Base-by-base conservation (phyloP, 768 basidiomycete genomes). In the Lactifluus hygrophoroides region DNA sequence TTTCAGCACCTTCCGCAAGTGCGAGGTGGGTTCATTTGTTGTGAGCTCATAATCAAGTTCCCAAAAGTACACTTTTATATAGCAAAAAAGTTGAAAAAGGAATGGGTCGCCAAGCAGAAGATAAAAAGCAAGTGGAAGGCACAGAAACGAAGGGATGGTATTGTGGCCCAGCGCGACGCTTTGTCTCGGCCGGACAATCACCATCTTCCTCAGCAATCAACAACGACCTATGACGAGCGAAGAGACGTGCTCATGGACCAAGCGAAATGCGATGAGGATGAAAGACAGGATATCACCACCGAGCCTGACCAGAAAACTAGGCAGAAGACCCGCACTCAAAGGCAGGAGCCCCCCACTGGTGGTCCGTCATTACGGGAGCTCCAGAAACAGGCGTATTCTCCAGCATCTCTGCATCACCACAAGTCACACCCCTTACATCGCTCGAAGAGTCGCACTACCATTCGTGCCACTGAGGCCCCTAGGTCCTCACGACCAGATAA, bases 31-130 rank as follows among this genome's bases (percentile, higher is more conserved):
- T 62, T 45, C 27, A n/a, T 23, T 13, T 13, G 4, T 38, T 28
- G 16, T n/a, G 2, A 2, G 27, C 10, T 17, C 5, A 0, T 23
- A 5, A 23, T 35, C 27, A n/a, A 0, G 21, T 3, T 23, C 58
- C 47, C 43, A 30, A 38, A 56, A 21, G 42, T 17, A 42, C 17
- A 51, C 13, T 23, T 13, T 27, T 13, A 27, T 13, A 27, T 54
- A 92, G 92, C 93, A 19, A 88, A 81, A 69, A 85, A 83, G 65
- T 75, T 94, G 57, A 94, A 92, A 72, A 79, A 81, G 68, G 78
- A 81, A 57, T 94, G 93, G 83, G 79, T 94, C 10, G 78, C 86
- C 56, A 83, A 78, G 60, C 79, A 79, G 58, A 91, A 90, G 72
- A 80, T 90, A 56, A 88, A 85, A 66, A 81, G 79, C 64, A 80